A percentile compares a stretch with the other conserved stretches of the same genome.
Evolutionary conservation across 768 basidiomycete genomes (phyloP).

Genomic region (Russula abietina): DNA sequence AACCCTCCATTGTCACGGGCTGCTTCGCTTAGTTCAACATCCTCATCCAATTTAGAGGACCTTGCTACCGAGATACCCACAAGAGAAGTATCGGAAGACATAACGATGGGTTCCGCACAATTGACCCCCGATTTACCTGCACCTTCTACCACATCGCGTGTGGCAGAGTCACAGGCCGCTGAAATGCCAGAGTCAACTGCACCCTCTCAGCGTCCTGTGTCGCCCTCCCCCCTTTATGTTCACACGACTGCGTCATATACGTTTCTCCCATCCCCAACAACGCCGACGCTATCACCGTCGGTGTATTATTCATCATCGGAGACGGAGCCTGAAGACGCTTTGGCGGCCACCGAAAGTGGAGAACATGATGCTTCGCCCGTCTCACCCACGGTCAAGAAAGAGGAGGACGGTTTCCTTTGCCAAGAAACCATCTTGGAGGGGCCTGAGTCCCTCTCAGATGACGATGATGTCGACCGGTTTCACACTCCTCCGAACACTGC

Average conservation of each 20-base stretch:
- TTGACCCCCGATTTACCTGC: neutral
- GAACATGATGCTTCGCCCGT: conserved; percentile 2
- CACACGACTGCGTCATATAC: neutral
- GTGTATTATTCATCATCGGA: conserved; percentile 17
- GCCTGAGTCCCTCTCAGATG: conserved; percentile 8
- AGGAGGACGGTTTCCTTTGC: conserved; percentile 8
- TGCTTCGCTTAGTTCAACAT: neutral
- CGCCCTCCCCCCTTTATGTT: neutral
- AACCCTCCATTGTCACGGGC: neutral
- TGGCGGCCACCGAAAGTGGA: neutral
- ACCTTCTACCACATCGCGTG: neutral
- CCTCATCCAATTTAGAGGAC: neutral
- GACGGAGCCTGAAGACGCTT: conserved; percentile 6
- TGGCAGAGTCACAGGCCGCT: neutral
- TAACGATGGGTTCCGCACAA: neutral
- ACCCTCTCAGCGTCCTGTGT: neutral
- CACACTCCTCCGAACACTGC: neutral
- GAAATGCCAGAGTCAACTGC: neutral
- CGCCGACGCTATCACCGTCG: conserved; percentile 16
- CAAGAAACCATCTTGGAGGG: conserved; percentile 15
- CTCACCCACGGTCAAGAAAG: conserved; percentile 11
- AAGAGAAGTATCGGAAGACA: neutral
- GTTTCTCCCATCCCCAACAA: conserved; percentile 3
- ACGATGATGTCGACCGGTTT: conserved; percentile 11
- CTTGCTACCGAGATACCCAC: neutral